Base-by-base conservation (phyloP, 2,329 filamentous ascomycete genomes). In the Pseudogymnoascus sp. region DNA sequence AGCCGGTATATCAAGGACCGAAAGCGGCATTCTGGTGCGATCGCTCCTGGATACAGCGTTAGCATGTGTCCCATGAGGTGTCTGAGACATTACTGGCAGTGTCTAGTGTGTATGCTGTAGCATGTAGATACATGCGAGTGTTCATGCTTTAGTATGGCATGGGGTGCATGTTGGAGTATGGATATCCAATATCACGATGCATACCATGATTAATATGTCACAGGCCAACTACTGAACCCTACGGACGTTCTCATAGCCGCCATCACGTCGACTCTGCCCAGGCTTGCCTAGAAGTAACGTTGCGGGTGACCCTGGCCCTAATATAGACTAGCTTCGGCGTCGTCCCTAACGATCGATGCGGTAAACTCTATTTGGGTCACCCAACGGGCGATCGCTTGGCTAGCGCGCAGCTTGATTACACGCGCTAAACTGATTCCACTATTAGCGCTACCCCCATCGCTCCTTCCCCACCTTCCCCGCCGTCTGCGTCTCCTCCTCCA, bases 41-140 rank as follows among this genome's bases (percentile, higher is more conserved):
- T 56, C 18, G 46, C 49, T 56, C 49, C 49, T 56, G 16, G 16
- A 34, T 34, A 56, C 49, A 56, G 49, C 49, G 28, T 56, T 56
- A 56, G 49, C 28, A 56, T 56, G 49, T 56, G 49, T 16, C 49
- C n/a, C 28, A 16, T 56, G 49, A 34, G 28, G 8, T 56, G 28
- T 18, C 49, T 56, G 11, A 56, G 49, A 56, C 49, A 56, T 34
- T 56, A 34, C 49, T 28, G 28, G 49, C n/a, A 5, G 28, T n/a
- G n/a, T n/a, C 28, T 56, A 34, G 28, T 56, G n/a, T 56, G 18
- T 16, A 25, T 7, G 46, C 23, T 53, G 2, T 12, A 5, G 23
- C 28, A 31, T 53, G 23, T 18, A 18, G 28, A 11, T 56, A 21
- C 49, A 34, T 56, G 11, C 9, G 5, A 34, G 28, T 31, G 49